Evolutionary conservation across 352 stramenopile species (phyloP).

Genomic region (Phytopythium kandeliae): DNA sequence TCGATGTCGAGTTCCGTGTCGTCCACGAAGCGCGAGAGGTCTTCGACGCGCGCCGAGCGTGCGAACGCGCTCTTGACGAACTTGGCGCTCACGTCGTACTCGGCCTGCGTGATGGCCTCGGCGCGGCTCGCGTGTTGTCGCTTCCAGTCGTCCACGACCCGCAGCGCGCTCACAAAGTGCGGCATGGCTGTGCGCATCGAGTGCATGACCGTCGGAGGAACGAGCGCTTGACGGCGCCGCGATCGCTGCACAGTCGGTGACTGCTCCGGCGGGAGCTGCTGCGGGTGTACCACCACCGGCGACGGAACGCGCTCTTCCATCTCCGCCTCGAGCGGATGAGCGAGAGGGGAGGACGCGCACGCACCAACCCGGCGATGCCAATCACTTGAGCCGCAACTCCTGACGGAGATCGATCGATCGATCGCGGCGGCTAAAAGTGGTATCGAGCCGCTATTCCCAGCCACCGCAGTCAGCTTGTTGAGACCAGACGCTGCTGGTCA

Average conservation of each 20-base stretch:
- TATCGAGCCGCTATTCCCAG: not conserved
- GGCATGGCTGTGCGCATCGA: slow-evolving; percentile 72
- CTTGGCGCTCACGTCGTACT: slow-evolving; percentile 65
- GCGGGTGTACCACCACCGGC: not conserved
- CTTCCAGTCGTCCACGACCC: slow-evolving; percentile 68
- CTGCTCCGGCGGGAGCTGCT: not conserved
- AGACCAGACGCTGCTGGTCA: too few relatives aligned
- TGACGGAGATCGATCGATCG: too few relatives aligned
- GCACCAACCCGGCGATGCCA: not conserved
- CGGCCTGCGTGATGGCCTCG: slow-evolving; percentile 44
- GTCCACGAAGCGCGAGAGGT: slow-evolving; percentile 63
- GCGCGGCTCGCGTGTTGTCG: slow-evolving; percentile 48
- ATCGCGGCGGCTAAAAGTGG: not conserved
- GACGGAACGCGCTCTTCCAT: slow-evolving; percentile 3
- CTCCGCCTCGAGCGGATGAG: not conserved
- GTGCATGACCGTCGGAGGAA: slow-evolving; percentile 17
- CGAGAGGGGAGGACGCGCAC: too few relatives aligned
- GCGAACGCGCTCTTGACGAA: slow-evolving; percentile 73
- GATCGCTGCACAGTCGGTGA: not conserved
- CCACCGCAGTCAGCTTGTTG: too few relatives aligned
- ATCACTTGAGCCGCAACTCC: not conserved
- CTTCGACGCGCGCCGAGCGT: slow-evolving; percentile 51
- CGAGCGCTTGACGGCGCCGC: not conserved
- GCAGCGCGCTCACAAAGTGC: slow-evolving; percentile 72
- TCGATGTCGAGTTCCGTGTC: slow-evolving; percentile 75